Evolutionary conservation across 1,139 yeast species (phyloP).

Genomic region (Saccharomyces pastorianus): DNA sequence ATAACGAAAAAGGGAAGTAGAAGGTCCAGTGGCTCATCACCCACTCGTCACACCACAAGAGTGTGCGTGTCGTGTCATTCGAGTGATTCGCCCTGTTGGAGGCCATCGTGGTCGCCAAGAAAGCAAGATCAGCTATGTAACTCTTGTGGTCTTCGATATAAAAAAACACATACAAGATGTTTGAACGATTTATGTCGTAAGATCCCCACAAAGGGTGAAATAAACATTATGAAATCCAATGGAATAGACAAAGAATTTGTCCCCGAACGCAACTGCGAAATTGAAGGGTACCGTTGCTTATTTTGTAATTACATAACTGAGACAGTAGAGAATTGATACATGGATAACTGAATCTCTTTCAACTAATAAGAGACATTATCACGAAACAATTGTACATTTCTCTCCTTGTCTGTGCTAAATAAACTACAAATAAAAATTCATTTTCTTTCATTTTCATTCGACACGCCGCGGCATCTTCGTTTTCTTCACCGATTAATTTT

Average conservation of each 20-base stretch:
- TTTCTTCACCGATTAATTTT: background rate
- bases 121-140: constrained; percentile 90
- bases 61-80: constrained; percentile 87
- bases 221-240: constrained; percentile 67
- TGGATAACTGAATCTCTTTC: background rate
- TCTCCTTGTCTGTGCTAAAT: background rate
- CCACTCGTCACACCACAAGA: constrained; percentile 31
- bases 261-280: constrained; percentile 10
- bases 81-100: constrained; percentile 94
- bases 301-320: constrained; percentile 27
- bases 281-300: constrained; percentile 25
- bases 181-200: constrained; percentile 65
- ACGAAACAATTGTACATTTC: background rate
- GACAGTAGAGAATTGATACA: constrained; percentile 10
- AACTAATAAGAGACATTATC: background rate
- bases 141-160: constrained; percentile 90
- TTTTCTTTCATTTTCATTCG: background rate
- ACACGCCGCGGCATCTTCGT: background rate
- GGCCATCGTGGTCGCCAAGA: constrained; percentile 85
- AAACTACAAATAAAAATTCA: background rate
- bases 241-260: constrained; percentile 15
- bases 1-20: constrained; percentile 10
- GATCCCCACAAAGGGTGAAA: constrained; percentile 94
- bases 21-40: constrained; percentile 11
- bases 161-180: constrained; percentile 90